phyloP scores from a whole-genome alignment of 2,329 filamentous ascomycete genomes.

The Aspergillus sergii region DNA sequence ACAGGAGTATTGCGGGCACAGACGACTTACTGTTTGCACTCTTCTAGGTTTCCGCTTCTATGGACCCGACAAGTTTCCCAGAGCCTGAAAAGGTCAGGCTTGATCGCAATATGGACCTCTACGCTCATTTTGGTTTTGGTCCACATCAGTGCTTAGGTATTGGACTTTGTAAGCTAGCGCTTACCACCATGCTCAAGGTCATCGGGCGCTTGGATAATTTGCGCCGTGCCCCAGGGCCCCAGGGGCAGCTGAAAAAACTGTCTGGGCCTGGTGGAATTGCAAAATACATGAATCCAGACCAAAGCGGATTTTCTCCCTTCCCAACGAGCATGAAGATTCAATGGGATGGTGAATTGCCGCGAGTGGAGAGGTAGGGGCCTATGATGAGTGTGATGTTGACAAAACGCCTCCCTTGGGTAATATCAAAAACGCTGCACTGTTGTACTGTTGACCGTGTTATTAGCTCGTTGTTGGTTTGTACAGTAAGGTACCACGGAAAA shows the following conservation, averaged over 20 bases:
- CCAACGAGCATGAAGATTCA: constrained; percentile 48
- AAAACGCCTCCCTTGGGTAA: neutral
- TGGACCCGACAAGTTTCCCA: constrained; percentile 40
- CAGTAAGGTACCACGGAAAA: neutral
- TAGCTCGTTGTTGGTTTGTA: neutral
- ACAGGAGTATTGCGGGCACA: neutral
- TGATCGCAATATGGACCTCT: constrained; percentile 62
- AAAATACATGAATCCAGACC: constrained; percentile 48
- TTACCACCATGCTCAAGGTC: constrained; percentile 45
- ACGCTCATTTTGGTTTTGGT: constrained; percentile 66
- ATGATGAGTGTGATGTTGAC: neutral
- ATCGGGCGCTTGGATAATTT: constrained; percentile 46
- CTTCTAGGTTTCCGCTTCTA: constrained; percentile 37
- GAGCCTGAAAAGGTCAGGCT: constrained; percentile 57
- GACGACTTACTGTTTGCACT: constrained; percentile 2
- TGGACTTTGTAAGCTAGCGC: constrained; percentile 34
- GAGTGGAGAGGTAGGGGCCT: neutral
- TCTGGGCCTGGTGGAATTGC: constrained; percentile 42
- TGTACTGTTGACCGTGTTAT: neutral
- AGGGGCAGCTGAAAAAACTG: constrained; percentile 45
- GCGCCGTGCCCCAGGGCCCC: constrained; percentile 43
- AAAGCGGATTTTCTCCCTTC: constrained; percentile 46
- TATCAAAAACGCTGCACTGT: neutral
- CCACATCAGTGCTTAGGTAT: constrained; percentile 64
- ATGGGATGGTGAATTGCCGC: constrained; percentile 45